phyloP scores from a whole-genome alignment of 202 grass and related monocot species.

The Panicum hallii region DNA sequence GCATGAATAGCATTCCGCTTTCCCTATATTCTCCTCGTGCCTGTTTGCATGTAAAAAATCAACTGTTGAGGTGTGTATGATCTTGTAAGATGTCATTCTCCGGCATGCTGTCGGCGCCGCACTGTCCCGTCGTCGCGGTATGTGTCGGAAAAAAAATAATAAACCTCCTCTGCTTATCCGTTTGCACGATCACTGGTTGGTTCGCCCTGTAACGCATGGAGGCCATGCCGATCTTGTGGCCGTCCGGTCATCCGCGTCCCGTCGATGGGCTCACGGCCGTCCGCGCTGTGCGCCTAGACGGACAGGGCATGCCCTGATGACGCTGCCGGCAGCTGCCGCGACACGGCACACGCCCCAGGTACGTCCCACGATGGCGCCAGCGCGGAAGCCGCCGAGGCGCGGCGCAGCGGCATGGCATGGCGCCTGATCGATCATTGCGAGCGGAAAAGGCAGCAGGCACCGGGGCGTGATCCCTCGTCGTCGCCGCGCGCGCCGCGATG shows the following conservation, averaged over 20 bases:
- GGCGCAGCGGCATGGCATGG: neutral
- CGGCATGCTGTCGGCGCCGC: neutral
- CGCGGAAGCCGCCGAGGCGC: slow-evolving; percentile 19
- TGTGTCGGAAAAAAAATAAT: neutral
- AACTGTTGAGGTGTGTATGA: slow-evolving; percentile 17
- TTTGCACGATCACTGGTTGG: neutral
- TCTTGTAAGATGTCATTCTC: slow-evolving; percentile 41
- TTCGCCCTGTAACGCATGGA: neutral
- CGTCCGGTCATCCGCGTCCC: neutral
- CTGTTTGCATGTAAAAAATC: slow-evolving; percentile 48
- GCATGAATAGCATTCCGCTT: slow-evolving; percentile 30
- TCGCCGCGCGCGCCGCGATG: neutral
- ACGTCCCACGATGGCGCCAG: slow-evolving; percentile 13
- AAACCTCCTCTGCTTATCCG: slow-evolving; percentile 25
- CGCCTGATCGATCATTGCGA: slow-evolving; percentile 12
- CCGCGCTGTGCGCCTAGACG: neutral
- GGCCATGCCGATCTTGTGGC: neutral
- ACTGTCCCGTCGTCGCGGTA: slow-evolving; percentile 14
- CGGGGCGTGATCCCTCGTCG: slow-evolving; percentile 6
- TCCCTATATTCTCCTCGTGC: neutral
- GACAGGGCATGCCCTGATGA: neutral
- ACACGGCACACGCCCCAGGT: neutral
- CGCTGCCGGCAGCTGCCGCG: slow-evolving; percentile 21
- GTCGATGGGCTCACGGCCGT: no score
- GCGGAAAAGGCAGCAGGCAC: slow-evolving; percentile 2